phyloP scores from a whole-genome alignment of 2,329 filamentous ascomycete species.

The Trichoderma sp. region DNA sequence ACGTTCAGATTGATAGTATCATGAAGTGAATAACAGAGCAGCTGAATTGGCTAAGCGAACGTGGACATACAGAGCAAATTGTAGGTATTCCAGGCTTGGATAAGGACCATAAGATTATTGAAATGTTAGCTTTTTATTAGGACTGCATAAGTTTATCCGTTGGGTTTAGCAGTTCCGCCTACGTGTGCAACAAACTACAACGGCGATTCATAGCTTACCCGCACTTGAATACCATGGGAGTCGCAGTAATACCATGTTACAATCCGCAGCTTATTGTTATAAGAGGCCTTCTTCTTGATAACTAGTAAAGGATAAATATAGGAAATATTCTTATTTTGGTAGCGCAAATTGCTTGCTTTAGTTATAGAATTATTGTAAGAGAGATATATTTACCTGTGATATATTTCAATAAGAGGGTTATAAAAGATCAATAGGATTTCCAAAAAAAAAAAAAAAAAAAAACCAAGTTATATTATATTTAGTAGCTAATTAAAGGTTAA shows the following conservation, averaged over 20 bases:
- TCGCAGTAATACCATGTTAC: conserved; percentile 46
- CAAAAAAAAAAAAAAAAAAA: too few species aligned
- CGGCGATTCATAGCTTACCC: conserved; percentile 24
- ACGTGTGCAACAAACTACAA: background rate
- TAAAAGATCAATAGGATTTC: conserved; percentile 34
- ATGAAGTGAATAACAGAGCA: conserved; percentile 43
- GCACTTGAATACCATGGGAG: conserved; percentile 40
- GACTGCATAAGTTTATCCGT: background rate
- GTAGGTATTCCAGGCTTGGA: conserved; percentile 30
- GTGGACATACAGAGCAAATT: conserved; percentile 38
- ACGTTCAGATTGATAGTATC: conserved; percentile 45
- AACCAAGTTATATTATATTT: conserved; percentile 46
- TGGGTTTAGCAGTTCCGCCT: background rate
- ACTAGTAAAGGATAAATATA: conserved; percentile 49
- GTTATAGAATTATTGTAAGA: conserved; percentile 46
- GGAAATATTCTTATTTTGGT: conserved; percentile 31
- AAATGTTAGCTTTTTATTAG: background rate
- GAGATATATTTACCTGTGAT: conserved; percentile 34
- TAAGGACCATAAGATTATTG: fast-evolving
- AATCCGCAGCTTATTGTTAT: conserved; percentile 59
- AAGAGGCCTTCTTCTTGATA: conserved; percentile 54
- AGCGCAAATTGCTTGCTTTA: conserved; percentile 35
- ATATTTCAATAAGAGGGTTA: conserved; percentile 42
- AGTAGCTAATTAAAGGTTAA: conserved; percentile 46
- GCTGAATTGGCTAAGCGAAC: conserved; percentile 42